Base-by-base conservation (phyloP, 495 filamentous ascomycete species). In the Chaetomium fimeti region DNA sequence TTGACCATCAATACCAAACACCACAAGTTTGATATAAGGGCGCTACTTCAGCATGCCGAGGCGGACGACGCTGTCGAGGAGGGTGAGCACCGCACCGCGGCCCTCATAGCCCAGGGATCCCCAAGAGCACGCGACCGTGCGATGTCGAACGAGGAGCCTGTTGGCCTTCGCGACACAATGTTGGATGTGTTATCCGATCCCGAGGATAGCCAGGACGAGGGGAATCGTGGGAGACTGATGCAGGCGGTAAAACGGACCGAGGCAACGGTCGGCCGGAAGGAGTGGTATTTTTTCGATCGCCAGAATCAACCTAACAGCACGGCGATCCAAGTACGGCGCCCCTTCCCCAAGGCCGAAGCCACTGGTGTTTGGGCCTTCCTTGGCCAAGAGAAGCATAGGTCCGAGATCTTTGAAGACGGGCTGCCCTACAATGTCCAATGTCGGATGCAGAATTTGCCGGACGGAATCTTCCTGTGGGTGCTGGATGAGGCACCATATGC, bases 241-340 rank as follows among this genome's bases (percentile, higher is more conserved):
- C 81, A 84, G 59, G 91, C 91, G 42, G 82, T 95, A 40, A 83
- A 86, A 66, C 83, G 92, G 66, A 93, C 90, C 11, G 89, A 92
- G 62, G 88, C 88, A 12, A 82, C 86, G 45, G 81, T 83, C 18
- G 69, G 82, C 16, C 81, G 83, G 22, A 84, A 81, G 45, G 72
- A 78, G 20, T 93, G 86, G 83, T 85, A 84, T 56, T 94, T 95
- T 72, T 90, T 91, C 67, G 77, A 82, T 24, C 60, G 67, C 8
- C 71, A 75, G 52, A 62, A 66, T 16, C 52, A 55, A 2, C n/a
- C 49, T 18, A 45, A 62, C 18, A 42, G 42, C 20, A 38, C 40
- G 7, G 58, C 60, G 8, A 53, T 81, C 77, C 54, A 75, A 73
- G 63, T 64, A 67, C 51, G 68, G 60, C 71, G 36, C 67, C 74